Percentiles rank a stretch among this genome's conserved stretches.
Conservation (phyloP, 2,329 filamentous ascomycete genomes). For the Paraphaeosphaeria minitans region DNA sequence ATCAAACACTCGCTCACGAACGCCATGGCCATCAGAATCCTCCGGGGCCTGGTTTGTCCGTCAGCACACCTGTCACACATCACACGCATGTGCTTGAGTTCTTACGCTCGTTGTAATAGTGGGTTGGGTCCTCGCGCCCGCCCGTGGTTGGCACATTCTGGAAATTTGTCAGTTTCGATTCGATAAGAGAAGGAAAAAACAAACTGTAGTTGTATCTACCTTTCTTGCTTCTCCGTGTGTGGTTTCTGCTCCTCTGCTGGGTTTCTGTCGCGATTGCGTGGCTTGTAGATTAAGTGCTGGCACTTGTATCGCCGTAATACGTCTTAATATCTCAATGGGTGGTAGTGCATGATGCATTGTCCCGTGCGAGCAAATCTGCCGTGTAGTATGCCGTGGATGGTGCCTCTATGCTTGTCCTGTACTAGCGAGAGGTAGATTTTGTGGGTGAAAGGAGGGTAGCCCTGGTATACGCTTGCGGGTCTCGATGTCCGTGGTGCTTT, state of each 20-base stretch:
- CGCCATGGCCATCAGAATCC: constrained; percentile 30
- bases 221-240: neutral
- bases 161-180: constrained; percentile 25
- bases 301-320: neutral
- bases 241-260: neutral
- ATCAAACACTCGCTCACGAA: constrained; percentile 35
- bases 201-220: neutral
- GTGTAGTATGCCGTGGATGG: too few species aligned
- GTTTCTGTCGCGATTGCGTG: neutral
- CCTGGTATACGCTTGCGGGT: too few species aligned
- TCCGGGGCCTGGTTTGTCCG: constrained; percentile 29
- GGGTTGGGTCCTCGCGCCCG: constrained; percentile 9
- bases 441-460: too few species aligned
- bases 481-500: too few species aligned
- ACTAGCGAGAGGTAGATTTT: neutral
- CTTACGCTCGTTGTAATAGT: constrained; percentile 48
- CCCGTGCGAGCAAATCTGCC: too few species aligned
- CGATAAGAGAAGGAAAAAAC: neutral
- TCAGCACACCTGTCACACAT: neutral
- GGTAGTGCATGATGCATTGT: neutral
- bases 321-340: neutral
- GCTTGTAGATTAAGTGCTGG: neutral
- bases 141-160: constrained; percentile 31
- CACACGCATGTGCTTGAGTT: constrained; percentile 31
- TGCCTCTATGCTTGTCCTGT: neutral